Conservation (phyloP, 441 rosid species). For the Populus trichocarpa region DNA sequence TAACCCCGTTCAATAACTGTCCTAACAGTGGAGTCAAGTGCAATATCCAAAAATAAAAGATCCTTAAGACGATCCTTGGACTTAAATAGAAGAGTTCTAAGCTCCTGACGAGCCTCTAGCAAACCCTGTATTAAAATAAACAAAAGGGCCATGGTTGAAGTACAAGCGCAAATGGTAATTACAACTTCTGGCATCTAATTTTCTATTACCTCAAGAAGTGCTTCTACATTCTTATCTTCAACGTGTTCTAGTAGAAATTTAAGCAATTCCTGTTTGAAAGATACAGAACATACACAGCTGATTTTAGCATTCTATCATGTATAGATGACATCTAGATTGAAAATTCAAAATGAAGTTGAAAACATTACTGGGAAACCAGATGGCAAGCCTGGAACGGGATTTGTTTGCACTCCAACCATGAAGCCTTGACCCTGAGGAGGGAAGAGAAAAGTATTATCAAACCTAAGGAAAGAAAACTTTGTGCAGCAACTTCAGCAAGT, state of each 20-base stretch:
- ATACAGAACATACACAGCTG: slow-evolving; percentile 9
- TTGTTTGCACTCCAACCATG: slow-evolving; percentile 99
- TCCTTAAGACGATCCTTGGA: slow-evolving; percentile 86
- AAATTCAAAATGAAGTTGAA: slow-evolving; percentile 27
- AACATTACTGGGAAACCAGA: slow-evolving; percentile 77
- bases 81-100: slow-evolving; percentile 67
- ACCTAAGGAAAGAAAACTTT: slow-evolving; percentile 19
- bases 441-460: slow-evolving; percentile 13
- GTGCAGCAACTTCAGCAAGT: slow-evolving; percentile 12
- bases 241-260: slow-evolving; percentile 76
- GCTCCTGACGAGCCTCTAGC: slow-evolving; percentile 98
- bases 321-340: slow-evolving; percentile 15
- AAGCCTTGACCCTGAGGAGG: slow-evolving; percentile 91
- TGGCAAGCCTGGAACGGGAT: slow-evolving; percentile 87
- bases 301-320: slow-evolving; percentile 8
- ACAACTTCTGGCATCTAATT: neutral
- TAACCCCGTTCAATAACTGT: slow-evolving; percentile 97
- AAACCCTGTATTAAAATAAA: slow-evolving; percentile 55
- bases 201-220: slow-evolving; percentile 77
- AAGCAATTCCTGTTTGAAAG: slow-evolving; percentile 65
- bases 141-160: neutral
- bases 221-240: slow-evolving; percentile 88
- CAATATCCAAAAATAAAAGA: slow-evolving; percentile 85
- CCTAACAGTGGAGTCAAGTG: slow-evolving; percentile 93
- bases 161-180: slow-evolving; percentile 6